phyloP scores from a whole-genome alignment of 108 stramenopile genomes.

The Cylindrotheca fusiformis region DNA sequence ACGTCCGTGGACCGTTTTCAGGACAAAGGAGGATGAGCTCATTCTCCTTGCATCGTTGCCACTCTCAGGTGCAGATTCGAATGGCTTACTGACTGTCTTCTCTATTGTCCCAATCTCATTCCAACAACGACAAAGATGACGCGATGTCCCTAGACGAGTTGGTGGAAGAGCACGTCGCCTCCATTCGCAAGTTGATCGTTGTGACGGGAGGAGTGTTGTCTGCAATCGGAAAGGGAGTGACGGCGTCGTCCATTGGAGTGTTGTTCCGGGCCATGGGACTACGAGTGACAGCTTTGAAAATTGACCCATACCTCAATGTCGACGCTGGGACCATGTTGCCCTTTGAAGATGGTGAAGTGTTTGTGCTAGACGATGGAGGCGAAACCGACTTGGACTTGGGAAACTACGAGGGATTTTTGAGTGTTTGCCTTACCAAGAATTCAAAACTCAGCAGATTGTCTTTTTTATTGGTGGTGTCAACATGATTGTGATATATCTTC shows the following conservation, averaged over 20 bases:
- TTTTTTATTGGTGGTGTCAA: too few species aligned
- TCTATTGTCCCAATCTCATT: too few species aligned
- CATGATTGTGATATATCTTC: too few species aligned
- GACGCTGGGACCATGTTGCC: constrained; percentile 98
- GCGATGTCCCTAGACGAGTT: too few species aligned
- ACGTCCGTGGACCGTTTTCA: too few species aligned
- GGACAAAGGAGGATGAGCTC: too few species aligned
- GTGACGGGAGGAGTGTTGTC: constrained; percentile 97
- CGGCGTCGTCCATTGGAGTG: constrained; percentile 91
- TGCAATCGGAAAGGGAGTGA: constrained; percentile 96
- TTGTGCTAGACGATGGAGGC: constrained; percentile 95
- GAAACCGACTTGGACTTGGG: constrained; percentile 97
- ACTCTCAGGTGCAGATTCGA: too few species aligned
- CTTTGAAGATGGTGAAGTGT: constrained; percentile 93
- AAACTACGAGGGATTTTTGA: constrained; percentile 96
- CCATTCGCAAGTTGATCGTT: constrained; percentile 77
- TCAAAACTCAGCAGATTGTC: constrained; percentile 95
- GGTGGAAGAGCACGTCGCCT: constrained; percentile 15
- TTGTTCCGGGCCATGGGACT: constrained; percentile 88
- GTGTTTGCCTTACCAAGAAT: constrained; percentile 76
- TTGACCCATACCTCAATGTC: constrained; percentile 97
- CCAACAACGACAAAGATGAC: too few species aligned
- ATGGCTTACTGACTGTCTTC: too few species aligned
- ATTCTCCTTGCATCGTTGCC: too few species aligned
- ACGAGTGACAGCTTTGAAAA: constrained; percentile 94